Evolutionary conservation across 345 rosid species (phyloP), one percentile per base, ranked within the genome.

Genomic region (Eucalyptus marginata): DNA sequence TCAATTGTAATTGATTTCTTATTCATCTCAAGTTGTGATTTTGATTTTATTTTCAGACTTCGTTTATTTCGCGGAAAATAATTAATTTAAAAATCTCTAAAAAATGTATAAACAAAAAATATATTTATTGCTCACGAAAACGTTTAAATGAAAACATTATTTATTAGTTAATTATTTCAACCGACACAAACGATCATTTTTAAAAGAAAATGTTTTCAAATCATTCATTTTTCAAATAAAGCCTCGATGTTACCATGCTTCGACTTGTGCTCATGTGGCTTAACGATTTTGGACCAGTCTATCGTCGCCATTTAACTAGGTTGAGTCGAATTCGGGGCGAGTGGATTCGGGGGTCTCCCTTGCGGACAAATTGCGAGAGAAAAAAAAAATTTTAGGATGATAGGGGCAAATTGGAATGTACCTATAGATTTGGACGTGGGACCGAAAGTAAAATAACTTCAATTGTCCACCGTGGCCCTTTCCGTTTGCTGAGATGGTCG

Each of bases 111-210:
- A 33, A 71, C 0, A 2, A 71, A 68, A 4, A 71, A 17, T 9
- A 33, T 71, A 3, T 71, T 71, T 8, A 18, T 71, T 4, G 0
- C 22, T 20, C 0, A 10, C 0, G 1, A 71, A 71, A 71, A 3
- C 0, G 6, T 10, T 36, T 71, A 36, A 8, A 3, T 71, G 0
- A 71, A 33, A 71, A 4, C 1, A 16, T 16, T 68, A 33, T 8
- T 33, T 0, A 0, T 33, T 17, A 4, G 2, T 0, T 33, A 71
- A 71, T 33, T 33, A 71, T 71, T 71, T 71, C 44, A 5, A 31
- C 0, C 0, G 1, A 64, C 0, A 64, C 5, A 14, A 31, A 5
- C 0, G 0, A 68, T 68, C 1, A 8, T 31, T 68, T 64, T 29
- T 9, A 17, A 33, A 3, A 1, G 0, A 66, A 66, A 12, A 13